phyloP scores from a whole-genome alignment of 257 asterid species.

The Ocimum tenuiflorum region DNA sequence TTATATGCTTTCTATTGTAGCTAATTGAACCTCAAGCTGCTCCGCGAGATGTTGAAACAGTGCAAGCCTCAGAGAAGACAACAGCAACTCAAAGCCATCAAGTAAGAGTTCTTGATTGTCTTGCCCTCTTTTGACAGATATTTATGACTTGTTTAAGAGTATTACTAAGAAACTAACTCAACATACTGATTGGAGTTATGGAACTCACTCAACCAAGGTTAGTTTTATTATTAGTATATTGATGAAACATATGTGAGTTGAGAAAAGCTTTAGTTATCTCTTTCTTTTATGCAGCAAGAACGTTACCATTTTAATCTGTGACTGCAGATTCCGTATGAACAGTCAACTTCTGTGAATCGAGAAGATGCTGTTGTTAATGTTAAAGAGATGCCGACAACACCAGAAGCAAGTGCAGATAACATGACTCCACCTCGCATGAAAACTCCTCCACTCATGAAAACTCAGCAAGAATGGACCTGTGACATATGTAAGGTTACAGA shows the following conservation, averaged over 20 bases:
- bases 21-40: not conserved
- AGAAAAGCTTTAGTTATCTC: not conserved
- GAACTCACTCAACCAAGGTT: not conserved
- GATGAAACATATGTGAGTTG: not conserved
- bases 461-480: constrained; percentile 35
- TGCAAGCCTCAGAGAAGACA: not conserved
- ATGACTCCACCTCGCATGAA: no score
- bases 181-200: not conserved
- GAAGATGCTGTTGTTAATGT: not conserved
- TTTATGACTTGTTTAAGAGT: not conserved
- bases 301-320: not conserved
- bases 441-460: not conserved
- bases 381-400: not conserved
- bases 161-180: no score
- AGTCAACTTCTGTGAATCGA: not conserved
- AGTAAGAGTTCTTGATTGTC: not conserved
- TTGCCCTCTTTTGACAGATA: not conserved
- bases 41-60: not conserved
- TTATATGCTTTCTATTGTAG: not conserved
- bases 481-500: constrained; percentile 26
- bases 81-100: not conserved
- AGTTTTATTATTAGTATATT: no score
- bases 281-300: not conserved
- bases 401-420: not conserved
- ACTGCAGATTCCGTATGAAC: not conserved